A percentile compares a stretch with the other conserved stretches of the same genome.
These are phyloP conservation scores for Zea mays DNA, from an alignment of 176 grass and related monocot genomes.

Conservation along the genomic window DNA sequence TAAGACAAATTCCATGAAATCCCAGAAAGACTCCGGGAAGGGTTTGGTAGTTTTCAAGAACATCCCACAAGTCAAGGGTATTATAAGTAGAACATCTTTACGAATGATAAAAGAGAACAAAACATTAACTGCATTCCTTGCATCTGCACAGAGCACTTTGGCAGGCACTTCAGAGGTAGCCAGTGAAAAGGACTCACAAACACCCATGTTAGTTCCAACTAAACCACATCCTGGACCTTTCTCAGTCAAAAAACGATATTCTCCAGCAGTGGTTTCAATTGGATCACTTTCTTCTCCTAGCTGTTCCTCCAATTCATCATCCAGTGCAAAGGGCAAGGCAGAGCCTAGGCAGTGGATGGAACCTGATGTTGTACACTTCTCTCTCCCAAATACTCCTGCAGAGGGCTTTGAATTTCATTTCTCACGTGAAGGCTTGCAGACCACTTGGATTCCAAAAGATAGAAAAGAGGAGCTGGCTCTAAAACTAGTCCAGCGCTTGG, in stretches of 20 bases:
- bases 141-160: slow-evolving; percentile 22
- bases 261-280: slow-evolving; percentile 17
- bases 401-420: slow-evolving; percentile 37
- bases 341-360: not conserved
- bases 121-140: slow-evolving; percentile 35
- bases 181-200: slow-evolving; percentile 22
- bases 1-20: slow-evolving; percentile 19
- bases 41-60: not conserved
- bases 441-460: slow-evolving; percentile 39
- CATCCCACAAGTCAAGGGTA: slow-evolving; percentile 8
- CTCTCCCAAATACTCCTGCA: slow-evolving; percentile 33
- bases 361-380: slow-evolving; percentile 23
- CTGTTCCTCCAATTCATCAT: slow-evolving; percentile 28
- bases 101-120: slow-evolving; percentile 30
- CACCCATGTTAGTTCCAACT: slow-evolving; percentile 13
- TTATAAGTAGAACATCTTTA: slow-evolving; percentile 6
- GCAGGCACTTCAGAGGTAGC: slow-evolving; percentile 27
- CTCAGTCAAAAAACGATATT: slow-evolving; percentile 19
- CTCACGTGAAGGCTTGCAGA: slow-evolving; percentile 38
- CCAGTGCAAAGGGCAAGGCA: slow-evolving; percentile 15
- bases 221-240: not conserved
- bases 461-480: slow-evolving; percentile 41
- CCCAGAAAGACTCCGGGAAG: slow-evolving; percentile 21
- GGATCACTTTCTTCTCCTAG: slow-evolving; percentile 29
- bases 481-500: slow-evolving; percentile 28